A percentile compares a stretch with the other conserved stretches of the same genome.
phyloP scores from a whole-genome alignment of 2,329 filamentous ascomycete species.

The Fusarium coffeatum region DNA sequence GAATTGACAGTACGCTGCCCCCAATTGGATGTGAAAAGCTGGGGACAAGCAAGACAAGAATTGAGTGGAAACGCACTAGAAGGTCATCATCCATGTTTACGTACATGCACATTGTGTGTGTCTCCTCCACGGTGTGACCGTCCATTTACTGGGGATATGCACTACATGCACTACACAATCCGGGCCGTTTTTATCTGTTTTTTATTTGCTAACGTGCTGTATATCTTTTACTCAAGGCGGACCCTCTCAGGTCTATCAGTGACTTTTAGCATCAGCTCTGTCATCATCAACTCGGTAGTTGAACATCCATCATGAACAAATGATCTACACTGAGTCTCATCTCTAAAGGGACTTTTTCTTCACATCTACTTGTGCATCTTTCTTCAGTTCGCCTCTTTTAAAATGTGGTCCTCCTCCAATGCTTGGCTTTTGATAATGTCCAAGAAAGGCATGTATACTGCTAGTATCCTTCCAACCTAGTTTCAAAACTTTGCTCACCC shows the following conservation, averaged over 20 bases:
- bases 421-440: constrained; percentile 13
- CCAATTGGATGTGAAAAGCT: constrained; percentile 37
- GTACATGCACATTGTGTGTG: constrained; percentile 20
- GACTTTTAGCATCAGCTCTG: not conserved
- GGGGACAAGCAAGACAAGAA: constrained; percentile 11
- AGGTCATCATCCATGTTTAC: constrained; percentile 38
- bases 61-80: constrained; percentile 28
- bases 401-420: constrained; percentile 24
- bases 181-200: constrained; percentile 30
- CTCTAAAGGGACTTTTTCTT: not conserved
- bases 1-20: constrained; percentile 5
- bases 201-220: not conserved
- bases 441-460: constrained; percentile 31
- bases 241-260: not conserved
- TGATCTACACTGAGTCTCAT: not conserved
- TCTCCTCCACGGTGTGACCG: constrained; percentile 29
- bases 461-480: constrained; percentile 21
- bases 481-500: constrained; percentile 13
- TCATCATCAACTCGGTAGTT: not conserved
- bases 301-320: too few species aligned
- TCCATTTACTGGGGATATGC: not conserved
- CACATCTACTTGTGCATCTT: not conserved
- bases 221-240: constrained; percentile 16
- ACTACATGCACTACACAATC: constrained; percentile 1
- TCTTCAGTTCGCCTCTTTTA: constrained; percentile 9